Conservation (phyloP, 495 filamentous ascomycete species). For the Annulohypoxylon maeteangense region DNA sequence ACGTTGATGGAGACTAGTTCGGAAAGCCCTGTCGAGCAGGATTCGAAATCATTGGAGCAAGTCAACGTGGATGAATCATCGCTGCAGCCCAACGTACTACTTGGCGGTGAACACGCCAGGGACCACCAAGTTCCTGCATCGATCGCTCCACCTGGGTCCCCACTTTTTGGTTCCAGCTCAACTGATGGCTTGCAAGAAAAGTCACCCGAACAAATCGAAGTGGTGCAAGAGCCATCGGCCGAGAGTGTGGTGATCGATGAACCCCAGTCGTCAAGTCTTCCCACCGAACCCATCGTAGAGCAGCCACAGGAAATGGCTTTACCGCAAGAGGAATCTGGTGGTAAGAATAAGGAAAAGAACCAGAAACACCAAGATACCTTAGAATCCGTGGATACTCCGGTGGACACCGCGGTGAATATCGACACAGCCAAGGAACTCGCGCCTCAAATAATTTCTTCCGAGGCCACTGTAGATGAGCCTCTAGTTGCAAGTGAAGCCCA, state of each 20-base stretch:
- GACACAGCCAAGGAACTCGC: slow-evolving; percentile 2
- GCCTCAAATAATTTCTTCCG: not conserved
- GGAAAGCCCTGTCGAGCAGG: slow-evolving; percentile 21
- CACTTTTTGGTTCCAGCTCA: slow-evolving; percentile 16
- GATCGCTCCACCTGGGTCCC: slow-evolving; percentile 17
- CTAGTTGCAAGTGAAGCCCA: slow-evolving; percentile 3
- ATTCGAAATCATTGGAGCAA: slow-evolving; percentile 26
- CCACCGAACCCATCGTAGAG: slow-evolving; percentile 13
- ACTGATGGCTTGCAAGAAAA: slow-evolving; percentile 27
- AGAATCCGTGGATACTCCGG: slow-evolving; percentile 15
- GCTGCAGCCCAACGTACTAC: slow-evolving; percentile 34
- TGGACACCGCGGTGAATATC: not conserved
- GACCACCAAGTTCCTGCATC: slow-evolving; percentile 28
- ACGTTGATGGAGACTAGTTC: slow-evolving; percentile 28
- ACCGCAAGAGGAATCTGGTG: slow-evolving; percentile 7
- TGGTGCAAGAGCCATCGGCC: slow-evolving; percentile 15
- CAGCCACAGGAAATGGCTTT: slow-evolving; percentile 18
- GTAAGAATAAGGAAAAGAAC: slow-evolving; percentile 46
- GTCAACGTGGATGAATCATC: slow-evolving; percentile 36
- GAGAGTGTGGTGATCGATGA: slow-evolving; percentile 7
- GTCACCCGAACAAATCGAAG: slow-evolving; percentile 27
- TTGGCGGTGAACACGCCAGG: slow-evolving; percentile 31
- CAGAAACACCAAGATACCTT: slow-evolving; percentile 31
- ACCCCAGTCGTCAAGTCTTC: slow-evolving; percentile 15
- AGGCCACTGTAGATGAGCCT: slow-evolving; percentile 15